phyloP scores from a whole-genome alignment of 805 yeast species.

The Lachancea sp. region DNA sequence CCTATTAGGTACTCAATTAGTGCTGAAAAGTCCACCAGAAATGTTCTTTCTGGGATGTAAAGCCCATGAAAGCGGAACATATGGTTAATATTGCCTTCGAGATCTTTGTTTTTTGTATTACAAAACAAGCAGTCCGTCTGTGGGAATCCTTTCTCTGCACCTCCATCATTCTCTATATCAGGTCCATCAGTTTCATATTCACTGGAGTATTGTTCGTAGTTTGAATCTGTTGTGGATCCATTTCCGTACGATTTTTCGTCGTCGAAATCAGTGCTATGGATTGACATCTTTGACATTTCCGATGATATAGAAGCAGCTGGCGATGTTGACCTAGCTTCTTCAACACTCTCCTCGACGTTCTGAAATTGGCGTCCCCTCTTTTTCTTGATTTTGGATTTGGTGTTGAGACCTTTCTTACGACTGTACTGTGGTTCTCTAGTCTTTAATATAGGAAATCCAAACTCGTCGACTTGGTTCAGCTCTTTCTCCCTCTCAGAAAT shows the following conservation, averaged over 20 bases:
- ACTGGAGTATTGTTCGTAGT: conserved; percentile 30
- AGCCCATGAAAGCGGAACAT: conserved; percentile 79
- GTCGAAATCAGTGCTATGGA: conserved; percentile 35
- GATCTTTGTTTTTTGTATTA: conserved; percentile 44
- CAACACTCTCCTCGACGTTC: neutral
- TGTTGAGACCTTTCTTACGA: conserved; percentile 10
- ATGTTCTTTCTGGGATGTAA: conserved; percentile 77
- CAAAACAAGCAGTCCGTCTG: conserved; percentile 49
- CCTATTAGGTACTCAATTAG: conserved; percentile 71
- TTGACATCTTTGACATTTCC: conserved; percentile 42
- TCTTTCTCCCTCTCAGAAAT: conserved; percentile 31
- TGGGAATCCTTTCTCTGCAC: conserved; percentile 19
- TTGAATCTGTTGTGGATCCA: conserved; percentile 38
- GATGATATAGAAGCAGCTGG: conserved; percentile 53
- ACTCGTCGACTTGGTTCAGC: conserved; percentile 33
- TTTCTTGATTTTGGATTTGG: conserved; percentile 20
- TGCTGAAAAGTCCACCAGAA: conserved; percentile 62
- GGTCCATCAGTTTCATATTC: conserved; percentile 25
- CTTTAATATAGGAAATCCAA: conserved; percentile 35
- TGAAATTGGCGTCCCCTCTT: conserved; percentile 15
- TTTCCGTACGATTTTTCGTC: conserved; percentile 48
- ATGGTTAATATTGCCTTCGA: conserved; percentile 61
- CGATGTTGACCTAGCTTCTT: conserved; percentile 36
- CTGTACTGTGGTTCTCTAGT: conserved; percentile 17
- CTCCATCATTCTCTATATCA: conserved; percentile 28